Evolutionary conservation across 2,329 filamentous ascomycete genomes (phyloP).

Genomic region (Pyrenophora teres): DNA sequence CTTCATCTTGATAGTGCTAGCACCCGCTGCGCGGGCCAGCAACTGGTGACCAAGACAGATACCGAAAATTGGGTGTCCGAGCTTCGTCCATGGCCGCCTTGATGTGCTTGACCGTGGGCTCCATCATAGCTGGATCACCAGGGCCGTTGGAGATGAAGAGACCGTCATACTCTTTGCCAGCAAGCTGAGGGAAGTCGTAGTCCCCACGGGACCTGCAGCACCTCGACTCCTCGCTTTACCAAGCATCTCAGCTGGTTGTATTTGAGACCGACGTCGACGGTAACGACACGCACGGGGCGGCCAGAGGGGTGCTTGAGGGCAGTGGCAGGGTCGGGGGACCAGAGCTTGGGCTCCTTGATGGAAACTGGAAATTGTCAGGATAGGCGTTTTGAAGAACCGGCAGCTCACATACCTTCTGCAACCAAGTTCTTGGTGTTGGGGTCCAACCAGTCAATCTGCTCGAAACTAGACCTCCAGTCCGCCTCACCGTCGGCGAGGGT

Average conservation of each 20-base stretch:
- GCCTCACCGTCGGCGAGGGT: constrained; percentile 38
- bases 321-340: constrained; percentile 71
- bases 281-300: constrained; percentile 82
- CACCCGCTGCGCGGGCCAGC: constrained; percentile 84
- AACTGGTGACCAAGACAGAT: constrained; percentile 96
- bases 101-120: constrained; percentile 79
- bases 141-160: constrained; percentile 98
- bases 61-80: constrained; percentile 87
- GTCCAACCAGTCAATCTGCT: constrained; percentile 84
- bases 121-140: constrained; percentile 87
- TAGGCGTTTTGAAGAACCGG: constrained; percentile 6
- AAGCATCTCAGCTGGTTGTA: constrained; percentile 97
- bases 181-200: constrained; percentile 80
- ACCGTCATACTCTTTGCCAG: constrained; percentile 86
- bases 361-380: constrained; percentile 69
- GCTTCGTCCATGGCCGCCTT: constrained; percentile 75
- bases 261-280: constrained; percentile 96
- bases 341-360: constrained; percentile 82
- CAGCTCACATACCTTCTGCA: constrained; percentile 71
- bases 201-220: constrained; percentile 95
- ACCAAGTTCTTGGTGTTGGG: constrained; percentile 94
- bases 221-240: constrained; percentile 87
- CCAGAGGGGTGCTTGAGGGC: constrained; percentile 87
- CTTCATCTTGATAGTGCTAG: constrained; percentile 93
- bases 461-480: constrained; percentile 66